phyloP scores from a whole-genome alignment of 83 land plant species.

The Thuja plicata region DNA sequence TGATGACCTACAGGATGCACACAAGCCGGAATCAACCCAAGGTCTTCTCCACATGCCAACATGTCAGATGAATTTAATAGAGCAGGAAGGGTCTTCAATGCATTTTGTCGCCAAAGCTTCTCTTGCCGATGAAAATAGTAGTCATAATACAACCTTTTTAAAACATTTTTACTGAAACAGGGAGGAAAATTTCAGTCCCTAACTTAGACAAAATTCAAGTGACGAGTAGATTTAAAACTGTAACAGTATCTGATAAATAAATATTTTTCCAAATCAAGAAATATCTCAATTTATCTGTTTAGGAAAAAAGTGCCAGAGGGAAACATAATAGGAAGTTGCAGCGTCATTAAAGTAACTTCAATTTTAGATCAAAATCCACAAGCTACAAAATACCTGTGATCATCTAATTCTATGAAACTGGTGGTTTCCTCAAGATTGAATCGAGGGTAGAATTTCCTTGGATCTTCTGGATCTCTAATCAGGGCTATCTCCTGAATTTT shows the following conservation, averaged over 20 bases:
- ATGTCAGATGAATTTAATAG: constrained; percentile 93
- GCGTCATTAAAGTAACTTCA: neutral
- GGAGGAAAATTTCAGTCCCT: neutral
- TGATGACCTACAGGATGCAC: constrained; percentile 84
- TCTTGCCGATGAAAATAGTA: constrained; percentile 95
- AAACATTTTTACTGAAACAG: constrained; percentile 75
- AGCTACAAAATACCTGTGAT: constrained; percentile 58
- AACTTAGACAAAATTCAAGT: neutral
- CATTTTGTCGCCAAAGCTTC: constrained; percentile 90
- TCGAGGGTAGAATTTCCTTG: constrained; percentile 84
- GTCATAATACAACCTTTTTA: constrained; percentile 77
- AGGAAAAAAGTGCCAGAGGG: neutral
- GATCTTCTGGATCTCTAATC: constrained; percentile 85
- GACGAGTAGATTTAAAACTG: neutral
- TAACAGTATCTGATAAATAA: neutral
- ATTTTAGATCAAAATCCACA: neutral
- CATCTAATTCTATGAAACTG: constrained; percentile 87
- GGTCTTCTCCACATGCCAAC: constrained; percentile 99
- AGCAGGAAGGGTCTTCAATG: constrained; percentile 89
- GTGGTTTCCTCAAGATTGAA: constrained; percentile 87
- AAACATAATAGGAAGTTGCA: neutral
- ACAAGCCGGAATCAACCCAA: constrained; percentile 93
- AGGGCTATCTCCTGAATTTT: constrained; percentile 85
- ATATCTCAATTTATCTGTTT: neutral
- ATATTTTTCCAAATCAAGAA: neutral